Percentiles rank a stretch among this genome's conserved stretches.
phyloP scores from a whole-genome alignment of 148 eudicot genomes.

The Spergularia marina region DNA sequence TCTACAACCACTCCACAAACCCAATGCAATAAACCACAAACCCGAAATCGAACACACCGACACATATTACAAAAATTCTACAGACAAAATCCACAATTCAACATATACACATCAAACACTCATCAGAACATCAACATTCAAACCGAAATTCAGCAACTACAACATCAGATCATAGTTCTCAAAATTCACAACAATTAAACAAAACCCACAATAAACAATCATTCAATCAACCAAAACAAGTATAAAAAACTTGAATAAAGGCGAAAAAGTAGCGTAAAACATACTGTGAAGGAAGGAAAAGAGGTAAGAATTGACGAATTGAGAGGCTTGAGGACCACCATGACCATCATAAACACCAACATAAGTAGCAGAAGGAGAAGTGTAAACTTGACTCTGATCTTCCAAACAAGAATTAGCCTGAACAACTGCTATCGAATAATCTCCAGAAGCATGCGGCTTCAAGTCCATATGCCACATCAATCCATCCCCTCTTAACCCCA shows the following conservation, averaged over 20 bases:
- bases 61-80: no score
- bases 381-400: conserved; percentile 76
- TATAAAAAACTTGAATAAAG: background rate
- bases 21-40: no score
- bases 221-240: background rate
- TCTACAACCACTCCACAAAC: background rate
- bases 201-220: conserved; percentile 4
- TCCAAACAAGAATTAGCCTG: conserved; percentile 84
- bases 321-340: conserved; percentile 90
- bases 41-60: no score
- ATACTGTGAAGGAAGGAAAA: conserved; percentile 60
- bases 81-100: background rate
- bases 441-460: conserved; percentile 85
- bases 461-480: conserved; percentile 74
- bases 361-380: conserved; percentile 63
- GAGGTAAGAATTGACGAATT: conserved; percentile 60
- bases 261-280: conserved; percentile 5
- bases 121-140: background rate
- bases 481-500: conserved; percentile 52
- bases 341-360: conserved; percentile 96
- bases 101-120: background rate
- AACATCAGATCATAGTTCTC: conserved; percentile 1
- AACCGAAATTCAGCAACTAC: background rate
- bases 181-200: background rate
- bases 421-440: conserved; percentile 86